Evolutionary conservation across 228 moss, liverwort and hornwort genomes (phyloP).

Genomic region (Sphagnum magellanicum): DNA sequence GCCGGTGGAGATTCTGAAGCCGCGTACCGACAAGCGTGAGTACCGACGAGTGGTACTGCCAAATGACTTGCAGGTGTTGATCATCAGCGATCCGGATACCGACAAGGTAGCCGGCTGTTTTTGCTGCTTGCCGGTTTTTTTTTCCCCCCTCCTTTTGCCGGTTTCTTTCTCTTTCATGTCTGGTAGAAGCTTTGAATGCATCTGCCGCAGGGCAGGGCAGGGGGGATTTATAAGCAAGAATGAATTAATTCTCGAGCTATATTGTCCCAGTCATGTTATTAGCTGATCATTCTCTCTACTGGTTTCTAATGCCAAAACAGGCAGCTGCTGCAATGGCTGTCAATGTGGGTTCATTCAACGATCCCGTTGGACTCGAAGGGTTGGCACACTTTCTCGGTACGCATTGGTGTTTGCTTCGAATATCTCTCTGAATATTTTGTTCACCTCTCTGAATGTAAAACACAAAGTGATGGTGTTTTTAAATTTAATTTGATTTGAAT

Average conservation of each 20-base stretch:
- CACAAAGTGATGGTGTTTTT: too few relatives aligned
- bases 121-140: neutral
- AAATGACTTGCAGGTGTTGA: slow-evolving; percentile 73
- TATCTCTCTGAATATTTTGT: too few relatives aligned
- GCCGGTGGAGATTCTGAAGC: slow-evolving; percentile 58
- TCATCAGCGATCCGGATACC: slow-evolving; percentile 86
- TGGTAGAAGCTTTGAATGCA: too few relatives aligned
- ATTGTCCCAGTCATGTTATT: too few relatives aligned
- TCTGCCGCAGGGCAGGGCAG: neutral
- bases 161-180: too few relatives aligned
- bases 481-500: neutral
- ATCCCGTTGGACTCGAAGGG: slow-evolving; percentile 83
- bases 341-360: slow-evolving; percentile 88
- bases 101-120: slow-evolving; percentile 50
- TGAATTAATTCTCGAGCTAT: neutral
- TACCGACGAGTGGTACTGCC: slow-evolving; percentile 53
- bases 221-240: neutral
- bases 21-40: slow-evolving; percentile 67
- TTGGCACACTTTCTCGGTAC: slow-evolving; percentile 94
- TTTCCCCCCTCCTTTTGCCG: neutral
- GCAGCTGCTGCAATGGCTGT: slow-evolving; percentile 95
- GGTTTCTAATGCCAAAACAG: slow-evolving; percentile 16
- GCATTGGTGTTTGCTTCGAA: neutral
- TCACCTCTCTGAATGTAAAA: too few relatives aligned
- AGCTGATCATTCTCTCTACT: neutral